Evolutionary conservation across 1,284 basidiomycete genomes (phyloP), one percentile per base, ranked within the genome.

Genomic region (Heliocybe sulcata): DNA sequence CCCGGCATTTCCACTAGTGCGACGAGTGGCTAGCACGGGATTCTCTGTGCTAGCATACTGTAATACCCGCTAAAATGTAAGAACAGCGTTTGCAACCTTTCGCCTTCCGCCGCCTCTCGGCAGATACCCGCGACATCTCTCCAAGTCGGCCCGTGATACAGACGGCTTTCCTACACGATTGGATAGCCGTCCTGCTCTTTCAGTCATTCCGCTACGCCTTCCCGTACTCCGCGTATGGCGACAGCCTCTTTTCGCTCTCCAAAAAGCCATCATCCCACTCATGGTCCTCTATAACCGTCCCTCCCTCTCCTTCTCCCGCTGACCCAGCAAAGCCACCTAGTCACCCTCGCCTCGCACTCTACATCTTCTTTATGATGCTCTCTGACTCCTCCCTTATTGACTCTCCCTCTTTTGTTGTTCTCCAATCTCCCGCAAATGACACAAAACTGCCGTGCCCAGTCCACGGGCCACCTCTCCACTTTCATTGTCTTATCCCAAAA

Each of bases 191-290:
- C 65, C 92, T 85, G 0, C 79, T 92, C 38, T 81, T 82, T n/a
- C 98, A 98, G 71, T 88, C 92, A 2, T 84, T 83, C 59, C 79
- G 92, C 38, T 87, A 90, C 65, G 69, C 76, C 22, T 94, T 95
- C 68, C 93, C 95, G 0, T 95, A 96, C 76, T 93, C 90, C 35
- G 97, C 95, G 0, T 98, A 97, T 60, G 95, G 95, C 65, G 93
- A 96, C 69, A 95, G 94, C 74, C 68, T 92, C 58, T 94, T 94
- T 79, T 96, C 54, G 86, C 90, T 22, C 64, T 92, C 48, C 92
- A 94, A 69, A 94, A 94, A 71, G 76, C 86, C 60, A 60, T 88
- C 69, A 90, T 94, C 67, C 91, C 88, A 26, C 74, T 91, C 60
- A 83, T 93, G 64, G 93, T 95, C 67, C 76, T 91, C 45, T 73